Conservation (phyloP, 768 basidiomycete genomes). For the Podaxis sp. region DNA sequence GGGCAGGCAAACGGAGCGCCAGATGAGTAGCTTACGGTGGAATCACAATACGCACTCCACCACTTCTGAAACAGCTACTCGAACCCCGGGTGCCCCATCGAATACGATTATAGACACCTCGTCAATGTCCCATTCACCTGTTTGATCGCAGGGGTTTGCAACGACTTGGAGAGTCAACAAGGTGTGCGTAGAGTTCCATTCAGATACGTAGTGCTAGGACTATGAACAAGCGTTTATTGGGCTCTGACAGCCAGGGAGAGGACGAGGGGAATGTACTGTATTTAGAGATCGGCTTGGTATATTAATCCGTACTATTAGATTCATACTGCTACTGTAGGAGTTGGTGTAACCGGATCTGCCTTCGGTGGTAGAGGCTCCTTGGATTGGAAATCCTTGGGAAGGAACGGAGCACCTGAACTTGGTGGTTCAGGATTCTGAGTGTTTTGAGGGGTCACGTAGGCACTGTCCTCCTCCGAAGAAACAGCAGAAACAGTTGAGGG, state of each 20-base stretch:
- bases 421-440: conserved; percentile 63
- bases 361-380: conserved; percentile 39
- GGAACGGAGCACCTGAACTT: conserved; percentile 45
- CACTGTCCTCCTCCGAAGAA: background rate
- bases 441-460: conserved; percentile 42
- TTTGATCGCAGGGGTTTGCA: too few species aligned
- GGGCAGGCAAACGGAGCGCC: background rate
- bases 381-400: conserved; percentile 36
- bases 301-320: background rate
- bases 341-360: conserved; percentile 45
- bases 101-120: background rate
- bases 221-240: too few species aligned
- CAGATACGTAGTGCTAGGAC: too few species aligned
- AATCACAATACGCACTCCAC: background rate
- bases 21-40: background rate
- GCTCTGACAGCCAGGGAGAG: too few species aligned
- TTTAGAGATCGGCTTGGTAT: background rate
- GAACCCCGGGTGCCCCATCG: background rate
- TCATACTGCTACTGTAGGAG: conserved; percentile 18
- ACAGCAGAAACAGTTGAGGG: background rate
- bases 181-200: too few species aligned
- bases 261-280: background rate
- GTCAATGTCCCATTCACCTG: too few species aligned
- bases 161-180: too few species aligned
- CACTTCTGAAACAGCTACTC: background rate